Base-by-base conservation (phyloP, 78 protist genomes). In the Acrasis kona region DNA sequence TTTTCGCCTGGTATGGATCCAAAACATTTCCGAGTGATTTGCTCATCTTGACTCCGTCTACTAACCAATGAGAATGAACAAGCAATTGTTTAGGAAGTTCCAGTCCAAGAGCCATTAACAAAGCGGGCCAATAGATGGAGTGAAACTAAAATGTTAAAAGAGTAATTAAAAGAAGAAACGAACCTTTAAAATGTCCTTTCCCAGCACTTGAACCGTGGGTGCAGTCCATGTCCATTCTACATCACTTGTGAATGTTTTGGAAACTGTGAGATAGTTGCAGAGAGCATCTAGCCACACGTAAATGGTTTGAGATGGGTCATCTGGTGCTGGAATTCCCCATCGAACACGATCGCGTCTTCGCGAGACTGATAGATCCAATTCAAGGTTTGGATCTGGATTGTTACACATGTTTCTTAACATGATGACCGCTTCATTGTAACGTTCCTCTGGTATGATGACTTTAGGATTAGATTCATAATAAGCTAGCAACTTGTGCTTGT, bases 241-340 rank as follows among this genome's bases (percentile, higher is more conserved):
- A 82, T 41, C 10, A 2, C 87, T 94, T 0, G 98, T 85, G 34
- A 94, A 37, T n/a, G n/a, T n/a, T n/a, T n/a, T n/a, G n/a, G n/a
- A n/a, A n/a, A n/a, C n/a, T n/a, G n/a, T n/a, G n/a, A n/a, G n/a
- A 82, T 96, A 96, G 88, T 91, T 93, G 38, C 92, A 74, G 10
- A 96, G 81, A 1, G 99, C 99, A 70, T 96, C 99, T 40, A 94
- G 72, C 99, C 99, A 96, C 7, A 96, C 99, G 73, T 96, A 96
- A 74, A 96, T 91, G 4, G 91, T 84, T 1, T 74, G 83, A 39
- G 83, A 89, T 35, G 58, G 6, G 19, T 10, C 70, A 68, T 81
- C 81, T 3, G 99, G 99, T 29, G 91, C 91, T 0, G 75, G 87
- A 4, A 96, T 80, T 10, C 97, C 99, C 99, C 98, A 96, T 3